phyloP scores from a whole-genome alignment of 768 basidiomycete species.

The Lentinula aciculospora region DNA sequence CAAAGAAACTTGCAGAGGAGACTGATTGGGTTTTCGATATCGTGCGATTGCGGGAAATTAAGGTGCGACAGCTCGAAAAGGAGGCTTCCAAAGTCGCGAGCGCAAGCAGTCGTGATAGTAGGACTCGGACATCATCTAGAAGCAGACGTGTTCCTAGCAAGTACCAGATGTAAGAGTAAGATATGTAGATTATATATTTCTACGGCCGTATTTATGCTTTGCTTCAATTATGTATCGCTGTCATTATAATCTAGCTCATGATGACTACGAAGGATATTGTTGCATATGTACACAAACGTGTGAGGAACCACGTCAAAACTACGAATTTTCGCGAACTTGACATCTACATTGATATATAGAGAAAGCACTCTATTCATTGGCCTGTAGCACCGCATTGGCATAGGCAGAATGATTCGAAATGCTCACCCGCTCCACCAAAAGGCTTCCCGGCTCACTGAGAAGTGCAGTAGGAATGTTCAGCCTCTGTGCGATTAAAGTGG shows the following conservation, averaged over 20 bases:
- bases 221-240: too few relatives aligned
- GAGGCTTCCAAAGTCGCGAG: background rate
- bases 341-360: too few relatives aligned
- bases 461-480: constrained; percentile 45
- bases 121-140: background rate
- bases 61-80: constrained; percentile 15
- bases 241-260: too few relatives aligned
- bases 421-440: constrained; percentile 51
- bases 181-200: background rate
- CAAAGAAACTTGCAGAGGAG: constrained; percentile 40
- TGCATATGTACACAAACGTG: too few relatives aligned
- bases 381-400: constrained; percentile 41
- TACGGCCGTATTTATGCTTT: too few relatives aligned
- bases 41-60: constrained; percentile 33
- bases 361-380: constrained; percentile 29
- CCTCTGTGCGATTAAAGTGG: constrained; percentile 35
- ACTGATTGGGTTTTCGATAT: constrained; percentile 71
- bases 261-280: too few relatives aligned
- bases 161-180: background rate
- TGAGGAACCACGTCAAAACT: too few relatives aligned
- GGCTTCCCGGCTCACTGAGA: constrained; percentile 32
- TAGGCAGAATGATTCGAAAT: constrained; percentile 59
- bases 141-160: background rate
- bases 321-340: too few relatives aligned
- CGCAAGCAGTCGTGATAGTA: background rate